These are phyloP conservation scores for Solanum aculeatissimum DNA, from an alignment of 305 asterid species.

Conservation along the genomic window DNA sequence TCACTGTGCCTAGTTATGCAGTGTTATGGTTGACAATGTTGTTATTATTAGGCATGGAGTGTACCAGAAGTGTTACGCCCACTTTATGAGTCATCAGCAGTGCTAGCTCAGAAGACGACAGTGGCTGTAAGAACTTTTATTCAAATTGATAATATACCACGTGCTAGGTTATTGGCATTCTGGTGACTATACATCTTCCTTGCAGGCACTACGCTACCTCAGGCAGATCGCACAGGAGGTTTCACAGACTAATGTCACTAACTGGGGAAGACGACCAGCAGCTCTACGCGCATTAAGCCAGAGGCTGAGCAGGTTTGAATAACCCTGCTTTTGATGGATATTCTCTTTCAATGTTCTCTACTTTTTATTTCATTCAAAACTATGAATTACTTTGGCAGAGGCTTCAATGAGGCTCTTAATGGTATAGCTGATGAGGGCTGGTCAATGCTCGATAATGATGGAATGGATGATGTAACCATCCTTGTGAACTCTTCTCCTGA, in stretches of 20 bases:
- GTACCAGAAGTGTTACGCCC: constrained; percentile 92
- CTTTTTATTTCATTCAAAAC: neutral
- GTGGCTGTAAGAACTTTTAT: constrained; percentile 47
- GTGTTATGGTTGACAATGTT: neutral
- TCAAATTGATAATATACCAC: neutral
- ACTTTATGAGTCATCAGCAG: constrained; percentile 73
- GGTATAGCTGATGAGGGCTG: constrained; percentile 78
- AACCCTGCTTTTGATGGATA: neutral
- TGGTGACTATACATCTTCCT: neutral
- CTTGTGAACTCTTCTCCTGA: constrained; percentile 79
- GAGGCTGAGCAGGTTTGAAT: constrained; percentile 61
- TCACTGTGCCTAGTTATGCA: neutral
- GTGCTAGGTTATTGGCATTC: neutral
- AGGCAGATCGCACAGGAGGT: constrained; percentile 78
- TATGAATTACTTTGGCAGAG: constrained; percentile 27
- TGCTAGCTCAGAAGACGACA: constrained; percentile 70
- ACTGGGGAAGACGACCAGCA: constrained; percentile 86
- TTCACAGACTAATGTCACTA: constrained; percentile 50
- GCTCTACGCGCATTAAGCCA: constrained; percentile 80
- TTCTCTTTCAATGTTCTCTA: neutral
- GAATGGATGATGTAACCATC: constrained; percentile 64
- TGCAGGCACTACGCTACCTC: constrained; percentile 82
- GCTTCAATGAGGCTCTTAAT: constrained; percentile 83
- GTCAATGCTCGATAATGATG: constrained; percentile 62
- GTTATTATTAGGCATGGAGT: constrained; percentile 45